Evolutionary conservation across 2,329 filamentous ascomycete species (phyloP).

Genomic region (Cercospora sp.): DNA sequence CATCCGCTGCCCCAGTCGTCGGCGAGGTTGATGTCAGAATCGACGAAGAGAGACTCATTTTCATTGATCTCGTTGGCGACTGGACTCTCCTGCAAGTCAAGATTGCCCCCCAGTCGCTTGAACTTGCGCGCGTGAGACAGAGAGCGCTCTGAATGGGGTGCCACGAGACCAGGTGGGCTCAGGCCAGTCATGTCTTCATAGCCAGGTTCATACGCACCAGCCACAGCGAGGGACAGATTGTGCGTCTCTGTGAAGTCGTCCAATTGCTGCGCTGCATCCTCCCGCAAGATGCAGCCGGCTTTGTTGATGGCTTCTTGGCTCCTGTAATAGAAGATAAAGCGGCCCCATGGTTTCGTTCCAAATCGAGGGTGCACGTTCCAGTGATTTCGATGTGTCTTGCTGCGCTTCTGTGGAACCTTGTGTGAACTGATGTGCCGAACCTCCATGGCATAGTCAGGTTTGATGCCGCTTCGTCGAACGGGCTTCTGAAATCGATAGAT

Average conservation of each 20-base stretch:
- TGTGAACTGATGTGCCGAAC: constrained; percentile 20
- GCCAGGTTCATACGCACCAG: neutral
- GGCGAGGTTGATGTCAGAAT: neutral
- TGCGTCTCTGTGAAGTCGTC: constrained; percentile 8
- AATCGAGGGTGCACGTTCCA: constrained; percentile 31
- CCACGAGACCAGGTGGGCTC: neutral
- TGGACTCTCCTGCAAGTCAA: neutral
- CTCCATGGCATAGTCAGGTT: constrained; percentile 27
- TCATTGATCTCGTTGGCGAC: neutral
- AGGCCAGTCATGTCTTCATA: neutral
- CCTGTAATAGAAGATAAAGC: constrained; percentile 47
- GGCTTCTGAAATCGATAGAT: constrained; percentile 6
- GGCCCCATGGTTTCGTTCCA: constrained; percentile 42
- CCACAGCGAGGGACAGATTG: neutral
- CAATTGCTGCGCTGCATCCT: constrained; percentile 18
- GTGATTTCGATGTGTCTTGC: constrained; percentile 24
- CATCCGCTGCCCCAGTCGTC: neutral
- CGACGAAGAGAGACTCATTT: neutral
- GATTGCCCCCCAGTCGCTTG: constrained; percentile 2
- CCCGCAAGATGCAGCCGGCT: constrained; percentile 24
- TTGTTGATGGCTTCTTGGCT: constrained; percentile 29
- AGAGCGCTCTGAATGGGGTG: neutral
- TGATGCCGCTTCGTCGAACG: constrained; percentile 28
- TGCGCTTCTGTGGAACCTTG: constrained; percentile 16
- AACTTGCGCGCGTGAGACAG: neutral